Conservation (phyloP, 768 basidiomycete species). For the Trametes sanguinea region DNA sequence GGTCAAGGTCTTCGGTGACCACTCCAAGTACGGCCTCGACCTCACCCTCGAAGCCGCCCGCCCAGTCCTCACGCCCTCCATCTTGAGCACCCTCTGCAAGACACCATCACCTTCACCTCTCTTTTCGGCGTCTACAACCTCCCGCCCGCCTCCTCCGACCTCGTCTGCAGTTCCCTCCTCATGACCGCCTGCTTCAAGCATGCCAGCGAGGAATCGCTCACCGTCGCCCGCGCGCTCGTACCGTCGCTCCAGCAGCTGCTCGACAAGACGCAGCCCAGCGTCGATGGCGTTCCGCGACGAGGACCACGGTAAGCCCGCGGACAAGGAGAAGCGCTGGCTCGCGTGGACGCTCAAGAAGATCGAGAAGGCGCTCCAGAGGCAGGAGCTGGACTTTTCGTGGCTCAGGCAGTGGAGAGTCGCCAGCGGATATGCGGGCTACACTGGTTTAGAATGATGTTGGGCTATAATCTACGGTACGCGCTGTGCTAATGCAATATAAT, state of each 20-base stretch:
- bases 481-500: conserved; percentile 3
- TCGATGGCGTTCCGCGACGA: conserved; percentile 18
- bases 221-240: conserved; percentile 45
- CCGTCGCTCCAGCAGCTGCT: conserved; percentile 42
- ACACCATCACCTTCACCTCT: conserved; percentile 51
- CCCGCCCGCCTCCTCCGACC: conserved; percentile 54
- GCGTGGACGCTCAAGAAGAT: conserved; percentile 40
- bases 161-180: conserved; percentile 58
- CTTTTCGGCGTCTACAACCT: conserved; percentile 58
- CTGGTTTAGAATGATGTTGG: conserved; percentile 1
- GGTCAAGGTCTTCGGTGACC: conserved; percentile 61
- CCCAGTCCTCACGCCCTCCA: conserved; percentile 60
- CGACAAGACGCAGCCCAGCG: conserved; percentile 19
- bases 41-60: conserved; percentile 56
- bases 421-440: conserved; percentile 26
- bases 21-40: conserved; percentile 57
- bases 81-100: conserved; percentile 45
- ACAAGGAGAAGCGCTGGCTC: conserved; percentile 42
- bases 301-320: conserved; percentile 6
- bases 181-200: conserved; percentile 55
- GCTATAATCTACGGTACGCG: conserved; percentile 1
- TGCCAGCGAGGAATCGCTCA: conserved; percentile 36
- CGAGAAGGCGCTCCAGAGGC: conserved; percentile 35
- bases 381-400: conserved; percentile 32
- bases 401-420: conserved; percentile 31